These are phyloP conservation scores for Aureobasidium vineae DNA, from an alignment of 2,329 filamentous ascomycete genomes.

Conservation along the genomic window DNA sequence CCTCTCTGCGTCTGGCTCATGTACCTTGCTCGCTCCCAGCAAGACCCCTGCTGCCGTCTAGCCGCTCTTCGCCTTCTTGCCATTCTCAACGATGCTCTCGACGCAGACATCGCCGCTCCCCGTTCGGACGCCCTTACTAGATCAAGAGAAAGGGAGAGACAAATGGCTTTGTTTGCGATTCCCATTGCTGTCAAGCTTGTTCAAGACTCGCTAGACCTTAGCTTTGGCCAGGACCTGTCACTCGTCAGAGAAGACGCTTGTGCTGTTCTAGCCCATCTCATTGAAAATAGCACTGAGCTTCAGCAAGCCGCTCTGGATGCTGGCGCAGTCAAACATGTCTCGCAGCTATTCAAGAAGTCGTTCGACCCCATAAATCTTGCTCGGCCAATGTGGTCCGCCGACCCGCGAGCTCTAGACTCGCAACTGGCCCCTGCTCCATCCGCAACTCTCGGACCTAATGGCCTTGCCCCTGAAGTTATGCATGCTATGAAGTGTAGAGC, in stretches of 20 bases:
- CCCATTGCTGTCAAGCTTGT: slow-evolving; percentile 52
- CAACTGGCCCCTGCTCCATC: slow-evolving; percentile 33
- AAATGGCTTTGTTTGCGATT: slow-evolving; percentile 48
- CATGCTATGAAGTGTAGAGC: slow-evolving; percentile 77
- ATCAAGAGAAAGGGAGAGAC: slow-evolving; percentile 43
- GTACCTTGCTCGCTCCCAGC: slow-evolving; percentile 44
- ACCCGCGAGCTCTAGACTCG: slow-evolving; percentile 33
- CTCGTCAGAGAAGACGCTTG: slow-evolving; percentile 65
- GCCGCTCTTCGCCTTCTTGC: slow-evolving; percentile 45
- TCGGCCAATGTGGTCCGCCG: slow-evolving; percentile 56
- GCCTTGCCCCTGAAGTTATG: slow-evolving; percentile 58
- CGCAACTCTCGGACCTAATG: slow-evolving; percentile 58
- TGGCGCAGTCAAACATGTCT: slow-evolving; percentile 60
- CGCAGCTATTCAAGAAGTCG: slow-evolving; percentile 63
- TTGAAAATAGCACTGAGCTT: slow-evolving; percentile 73
- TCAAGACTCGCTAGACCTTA: slow-evolving; percentile 37
- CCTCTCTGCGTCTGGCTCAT: slow-evolving; percentile 51
- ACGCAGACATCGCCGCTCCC: slow-evolving; percentile 39
- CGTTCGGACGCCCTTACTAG: slow-evolving; percentile 33
- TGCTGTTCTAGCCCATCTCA: slow-evolving; percentile 71
- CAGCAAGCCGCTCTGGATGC: slow-evolving; percentile 80
- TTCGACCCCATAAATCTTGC: slow-evolving; percentile 59
- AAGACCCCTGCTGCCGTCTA: slow-evolving; percentile 42
- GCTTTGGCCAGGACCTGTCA: slow-evolving; percentile 53
- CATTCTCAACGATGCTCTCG: slow-evolving; percentile 38